phyloP scores from a whole-genome alignment of 140 eudicot species.

The Senecio squalidus region DNA sequence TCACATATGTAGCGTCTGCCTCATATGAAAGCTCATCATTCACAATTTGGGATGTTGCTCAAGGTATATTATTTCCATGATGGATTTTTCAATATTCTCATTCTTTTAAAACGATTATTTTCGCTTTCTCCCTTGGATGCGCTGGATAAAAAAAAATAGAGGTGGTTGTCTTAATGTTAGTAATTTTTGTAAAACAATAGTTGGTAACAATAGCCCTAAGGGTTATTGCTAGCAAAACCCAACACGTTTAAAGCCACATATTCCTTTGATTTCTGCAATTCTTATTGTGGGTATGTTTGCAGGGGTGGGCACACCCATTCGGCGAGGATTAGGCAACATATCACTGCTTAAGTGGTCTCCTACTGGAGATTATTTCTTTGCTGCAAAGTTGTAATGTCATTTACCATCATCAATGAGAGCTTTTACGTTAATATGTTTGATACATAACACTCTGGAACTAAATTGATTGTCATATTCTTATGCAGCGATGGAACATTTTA shows the following conservation, averaged over 20 bases:
- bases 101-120: no score
- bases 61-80: slow-evolving; percentile 45
- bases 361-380: slow-evolving; percentile 90
- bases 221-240: no score
- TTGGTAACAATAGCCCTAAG: no score
- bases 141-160: no score
- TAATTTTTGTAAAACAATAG: no score
- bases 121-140: no score
- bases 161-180: no score
- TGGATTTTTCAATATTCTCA: not conserved
- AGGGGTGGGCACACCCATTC: slow-evolving; percentile 93
- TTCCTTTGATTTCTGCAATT: not conserved
- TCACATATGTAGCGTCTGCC: slow-evolving; percentile 86
- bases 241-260: no score
- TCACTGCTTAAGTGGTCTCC: slow-evolving; percentile 97
- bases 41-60: slow-evolving; percentile 96
- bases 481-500: slow-evolving; percentile 96
- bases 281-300: slow-evolving; percentile 11
- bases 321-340: slow-evolving; percentile 94
- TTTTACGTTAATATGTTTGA: slow-evolving; percentile 5
- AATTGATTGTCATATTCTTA: slow-evolving; percentile 4
- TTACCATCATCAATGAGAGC: slow-evolving; percentile 7
- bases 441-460: not conserved
- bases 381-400: slow-evolving; percentile 77
- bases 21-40: slow-evolving; percentile 88